Evolutionary conservation across 2,329 filamentous ascomycete genomes (phyloP), one percentile per base, ranked within the genome.

Genomic region (Alternaria sp.): DNA sequence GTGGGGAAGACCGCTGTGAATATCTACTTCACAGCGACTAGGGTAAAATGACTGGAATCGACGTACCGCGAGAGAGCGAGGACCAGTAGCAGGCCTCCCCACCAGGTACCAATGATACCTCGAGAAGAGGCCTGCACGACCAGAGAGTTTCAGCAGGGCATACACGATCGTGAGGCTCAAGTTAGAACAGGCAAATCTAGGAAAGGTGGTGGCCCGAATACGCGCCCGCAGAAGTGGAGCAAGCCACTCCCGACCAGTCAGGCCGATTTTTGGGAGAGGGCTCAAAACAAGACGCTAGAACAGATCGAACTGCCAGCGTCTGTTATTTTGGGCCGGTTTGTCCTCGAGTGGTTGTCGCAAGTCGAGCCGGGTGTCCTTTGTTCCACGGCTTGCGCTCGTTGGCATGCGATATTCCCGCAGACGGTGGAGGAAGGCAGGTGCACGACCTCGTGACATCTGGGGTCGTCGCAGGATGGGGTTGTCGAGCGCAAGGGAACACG

Each of bases 151-250:
- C 81, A 79, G 70, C 68, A 74, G 76, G 64, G 73, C 71, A 80
- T 76, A 74, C 79, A 78, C 72, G 77, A 75, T 75, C 72, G 69
- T 79, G 78, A 77, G 77, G 77, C 81, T 81, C 80, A 79, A 79
- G 77, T 77, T 76, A 76, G 77, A 77, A 77, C 67, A 70, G 73
- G 74, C 71, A 71, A 70, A 71, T 77, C 66, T 63, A 63, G 71
- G 62, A 57, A 67, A 74, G 71, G 76, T 67, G 74, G 74, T 72
- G 74, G 73, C 73, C 73, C 67, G 70, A 70, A 73, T 80, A 79
- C 71, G 75, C 79, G 79, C 79, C 79, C 78, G 70, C 57, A 69
- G 61, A 67, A 68, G 72, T 67, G 72, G 73, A 72, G 67, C 66
- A 67, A 70, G 73, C 68, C 66, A 71, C 70, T 76, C 66, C 69